Evolutionary conservation across 2,329 filamentous ascomycete genomes (phyloP).

Genomic region (Epichloe sylvatica): DNA sequence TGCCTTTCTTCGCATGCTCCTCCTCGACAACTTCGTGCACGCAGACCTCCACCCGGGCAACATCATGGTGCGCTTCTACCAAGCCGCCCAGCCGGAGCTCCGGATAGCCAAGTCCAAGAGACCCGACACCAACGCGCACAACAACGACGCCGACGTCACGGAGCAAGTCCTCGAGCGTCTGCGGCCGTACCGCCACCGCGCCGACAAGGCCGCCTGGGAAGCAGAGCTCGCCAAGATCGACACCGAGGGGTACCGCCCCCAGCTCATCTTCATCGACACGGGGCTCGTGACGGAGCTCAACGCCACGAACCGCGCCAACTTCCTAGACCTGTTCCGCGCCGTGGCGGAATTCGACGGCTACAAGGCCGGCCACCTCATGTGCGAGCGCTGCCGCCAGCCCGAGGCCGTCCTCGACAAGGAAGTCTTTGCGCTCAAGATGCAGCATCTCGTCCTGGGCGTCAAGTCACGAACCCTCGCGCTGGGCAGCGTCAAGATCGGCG

Average conservation of each 20-base stretch:
- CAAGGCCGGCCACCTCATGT: conserved; percentile 89
- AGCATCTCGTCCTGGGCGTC: conserved; percentile 82
- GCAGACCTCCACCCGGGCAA: conserved; percentile 94
- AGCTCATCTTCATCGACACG: conserved; percentile 94
- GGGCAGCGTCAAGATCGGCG: conserved; percentile 89
- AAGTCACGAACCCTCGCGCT: conserved; percentile 84
- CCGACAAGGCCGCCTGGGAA: conserved; percentile 57
- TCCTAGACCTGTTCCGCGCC: conserved; percentile 88
- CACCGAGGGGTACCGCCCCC: conserved; percentile 75
- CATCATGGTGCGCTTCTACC: conserved; percentile 98
- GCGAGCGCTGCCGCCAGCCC: conserved; percentile 83
- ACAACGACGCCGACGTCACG: conserved; percentile 59
- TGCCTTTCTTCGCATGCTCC: conserved; percentile 88
- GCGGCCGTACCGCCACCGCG: conserved; percentile 50
- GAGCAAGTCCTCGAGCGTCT: conserved; percentile 74
- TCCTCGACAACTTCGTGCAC: conserved; percentile 96
- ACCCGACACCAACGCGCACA: conserved; percentile 18
- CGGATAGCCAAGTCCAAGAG: conserved; percentile 14
- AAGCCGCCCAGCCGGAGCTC: conserved; percentile 59
- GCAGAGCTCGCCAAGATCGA: conserved; percentile 65
- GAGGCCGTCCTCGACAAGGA: conserved; percentile 80
- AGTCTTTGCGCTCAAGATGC: conserved; percentile 90
- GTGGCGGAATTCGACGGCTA: conserved; percentile 96
- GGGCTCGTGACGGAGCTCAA: conserved; percentile 92
- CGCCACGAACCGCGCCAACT: conserved; percentile 71